phyloP scores from a whole-genome alignment of 2,329 filamentous ascomycete genomes.

The Sporothrix globosa region DNA sequence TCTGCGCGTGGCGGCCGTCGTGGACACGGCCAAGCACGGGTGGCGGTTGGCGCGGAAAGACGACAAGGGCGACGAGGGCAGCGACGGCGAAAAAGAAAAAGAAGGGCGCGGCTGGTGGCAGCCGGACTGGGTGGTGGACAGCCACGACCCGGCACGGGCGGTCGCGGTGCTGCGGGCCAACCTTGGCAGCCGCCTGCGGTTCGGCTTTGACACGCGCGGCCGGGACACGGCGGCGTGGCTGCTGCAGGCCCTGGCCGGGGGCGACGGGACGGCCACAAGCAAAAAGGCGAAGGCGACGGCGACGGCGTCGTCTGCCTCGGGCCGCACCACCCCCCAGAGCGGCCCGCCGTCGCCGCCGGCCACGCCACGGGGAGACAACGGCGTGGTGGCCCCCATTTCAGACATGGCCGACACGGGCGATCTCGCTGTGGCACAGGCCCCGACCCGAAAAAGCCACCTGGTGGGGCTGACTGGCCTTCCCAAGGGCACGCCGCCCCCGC shows the following conservation, averaged over 20 bases:
- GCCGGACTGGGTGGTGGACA: constrained; percentile 70
- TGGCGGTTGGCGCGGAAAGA: constrained; percentile 54
- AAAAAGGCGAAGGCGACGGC: neutral
- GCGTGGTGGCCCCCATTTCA: neutral
- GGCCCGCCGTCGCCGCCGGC: constrained; percentile 7
- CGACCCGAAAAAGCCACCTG: constrained; percentile 57
- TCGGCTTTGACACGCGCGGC: constrained; percentile 70
- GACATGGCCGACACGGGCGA: constrained; percentile 1
- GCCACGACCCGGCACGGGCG: constrained; percentile 66
- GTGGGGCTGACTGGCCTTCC: constrained; percentile 70
- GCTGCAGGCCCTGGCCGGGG: constrained; percentile 52
- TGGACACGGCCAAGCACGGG: constrained; percentile 69
- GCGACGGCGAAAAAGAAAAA: too few species aligned
- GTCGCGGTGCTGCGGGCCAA: constrained; percentile 65
- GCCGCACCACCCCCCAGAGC: constrained; percentile 35
- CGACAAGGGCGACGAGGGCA: constrained; percentile 33
- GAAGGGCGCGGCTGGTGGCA: constrained; percentile 32
- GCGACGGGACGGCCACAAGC: neutral
- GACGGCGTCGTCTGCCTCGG: constrained; percentile 26
- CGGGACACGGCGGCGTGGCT: constrained; percentile 64
- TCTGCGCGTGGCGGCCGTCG: constrained; percentile 65
- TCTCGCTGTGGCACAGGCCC: constrained; percentile 47
- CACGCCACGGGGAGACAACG: neutral
- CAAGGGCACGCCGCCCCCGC: constrained; percentile 53
- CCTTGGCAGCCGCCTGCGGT: constrained; percentile 59